phyloP scores from a whole-genome alignment of 805 yeast genomes.

The Lachancea quebecensis region DNA sequence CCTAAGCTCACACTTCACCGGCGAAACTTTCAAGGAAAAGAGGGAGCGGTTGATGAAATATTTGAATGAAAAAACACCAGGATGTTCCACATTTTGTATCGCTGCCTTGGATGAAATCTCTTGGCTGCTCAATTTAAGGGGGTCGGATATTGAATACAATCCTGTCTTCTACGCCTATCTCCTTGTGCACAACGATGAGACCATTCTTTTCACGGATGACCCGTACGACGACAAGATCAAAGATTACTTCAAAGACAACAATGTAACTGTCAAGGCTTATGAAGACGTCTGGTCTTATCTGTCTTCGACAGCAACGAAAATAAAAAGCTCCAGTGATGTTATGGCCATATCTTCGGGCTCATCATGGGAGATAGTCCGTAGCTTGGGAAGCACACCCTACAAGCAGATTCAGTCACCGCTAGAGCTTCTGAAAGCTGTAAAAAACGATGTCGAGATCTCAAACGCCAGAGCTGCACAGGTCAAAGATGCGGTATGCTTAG shows the following conservation, averaged over 20 bases:
- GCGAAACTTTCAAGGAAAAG: constrained; percentile 57
- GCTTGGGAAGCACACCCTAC: constrained; percentile 37
- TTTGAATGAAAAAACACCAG: constrained; percentile 28
- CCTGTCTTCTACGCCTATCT: constrained; percentile 77
- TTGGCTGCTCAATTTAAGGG: constrained; percentile 83
- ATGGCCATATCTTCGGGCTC: constrained; percentile 50
- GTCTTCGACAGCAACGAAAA: constrained; percentile 13
- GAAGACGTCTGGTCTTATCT: constrained; percentile 43
- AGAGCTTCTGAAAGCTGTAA: constrained; percentile 62
- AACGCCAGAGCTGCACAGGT: constrained; percentile 73
- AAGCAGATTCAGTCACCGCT: constrained; percentile 51
- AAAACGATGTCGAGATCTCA: constrained; percentile 62
- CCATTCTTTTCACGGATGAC: constrained; percentile 49
- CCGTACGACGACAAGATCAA: constrained; percentile 34
- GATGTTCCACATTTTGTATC: constrained; percentile 45
- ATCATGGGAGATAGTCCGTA: constrained; percentile 62
- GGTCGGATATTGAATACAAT: constrained; percentile 72
- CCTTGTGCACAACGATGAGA: constrained; percentile 39
- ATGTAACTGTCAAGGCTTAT: constrained; percentile 49
- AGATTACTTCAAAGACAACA: constrained; percentile 37
- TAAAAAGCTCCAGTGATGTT: constrained; percentile 23
- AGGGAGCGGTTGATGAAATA: constrained; percentile 38
- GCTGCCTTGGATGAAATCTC: constrained; percentile 84
- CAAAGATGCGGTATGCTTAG: constrained; percentile 75
- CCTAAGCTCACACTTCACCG: constrained; percentile 52